Percentiles rank a stretch among this genome's conserved stretches.
Evolutionary conservation across 2,329 filamentous ascomycete genomes (phyloP).

Genomic region (Bretziella fagacearum): DNA sequence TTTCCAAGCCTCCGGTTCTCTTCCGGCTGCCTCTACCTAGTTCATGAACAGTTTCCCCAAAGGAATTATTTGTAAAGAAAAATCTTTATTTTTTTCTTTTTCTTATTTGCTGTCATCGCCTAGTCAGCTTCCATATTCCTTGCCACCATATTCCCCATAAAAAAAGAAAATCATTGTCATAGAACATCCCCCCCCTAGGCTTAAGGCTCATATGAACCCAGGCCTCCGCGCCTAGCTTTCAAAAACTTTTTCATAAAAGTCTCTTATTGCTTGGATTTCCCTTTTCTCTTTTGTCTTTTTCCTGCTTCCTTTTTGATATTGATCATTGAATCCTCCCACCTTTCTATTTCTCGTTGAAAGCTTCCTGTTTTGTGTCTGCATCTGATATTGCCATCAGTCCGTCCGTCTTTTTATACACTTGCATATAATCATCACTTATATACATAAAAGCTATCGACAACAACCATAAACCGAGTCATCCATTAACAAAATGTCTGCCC

Average conservation of each 20-base stretch:
- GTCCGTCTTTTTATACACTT: not conserved
- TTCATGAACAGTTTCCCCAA: no score
- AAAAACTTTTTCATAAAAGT: conserved; percentile 13
- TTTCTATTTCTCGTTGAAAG: conserved; percentile 3
- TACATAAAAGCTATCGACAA: not conserved
- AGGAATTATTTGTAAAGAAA: conserved; percentile 1
- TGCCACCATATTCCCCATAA: conserved; percentile 10
- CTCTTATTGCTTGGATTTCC: conserved; percentile 3
- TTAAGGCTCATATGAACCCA: no score
- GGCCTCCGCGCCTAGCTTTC: no score
- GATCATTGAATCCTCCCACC: conserved; percentile 2
- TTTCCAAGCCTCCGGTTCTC: conserved; percentile 9
- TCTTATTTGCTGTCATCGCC: not conserved
- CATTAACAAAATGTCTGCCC: conserved; percentile 15
- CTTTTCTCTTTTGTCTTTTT: conserved; percentile 6
- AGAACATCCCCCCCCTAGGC: no score
- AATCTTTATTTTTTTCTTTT: conserved; percentile 4
- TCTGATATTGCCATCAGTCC: not conserved
- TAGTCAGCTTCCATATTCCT: not conserved
- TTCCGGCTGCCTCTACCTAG: conserved; percentile 10
- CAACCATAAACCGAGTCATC: not conserved
- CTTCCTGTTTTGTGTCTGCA: conserved; percentile 2
- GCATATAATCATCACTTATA: not conserved
- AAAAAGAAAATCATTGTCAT: conserved; percentile 8
- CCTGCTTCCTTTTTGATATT: conserved; percentile 9